These are phyloP conservation scores for Lactifluus pinguis DNA, from an alignment of 768 basidiomycete genomes.

Conservation along the genomic window DNA sequence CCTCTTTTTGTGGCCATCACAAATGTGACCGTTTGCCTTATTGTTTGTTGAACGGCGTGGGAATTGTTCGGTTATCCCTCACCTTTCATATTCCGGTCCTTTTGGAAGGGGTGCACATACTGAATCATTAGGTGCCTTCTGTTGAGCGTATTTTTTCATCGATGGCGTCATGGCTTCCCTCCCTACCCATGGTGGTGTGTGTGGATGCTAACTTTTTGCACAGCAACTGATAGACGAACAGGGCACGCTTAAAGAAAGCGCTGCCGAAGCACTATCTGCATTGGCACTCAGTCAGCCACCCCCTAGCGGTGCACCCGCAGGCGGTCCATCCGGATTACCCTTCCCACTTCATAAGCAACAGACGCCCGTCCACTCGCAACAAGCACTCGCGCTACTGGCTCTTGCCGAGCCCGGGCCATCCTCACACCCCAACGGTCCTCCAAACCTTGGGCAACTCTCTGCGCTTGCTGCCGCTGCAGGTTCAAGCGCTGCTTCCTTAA, in stretches of 20 bases:
- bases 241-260: constrained; percentile 24
- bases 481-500: not conserved
- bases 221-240: constrained; percentile 17
- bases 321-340: constrained; percentile 13
- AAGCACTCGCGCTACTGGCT: constrained; percentile 24
- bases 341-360: constrained; percentile 10
- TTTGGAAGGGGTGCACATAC: not conserved
- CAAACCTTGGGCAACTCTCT: constrained; percentile 51
- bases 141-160: not conserved
- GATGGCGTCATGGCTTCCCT: constrained; percentile 1
- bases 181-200: not conserved
- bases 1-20: not conserved
- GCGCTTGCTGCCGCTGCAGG: constrained; percentile 25
- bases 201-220: constrained; percentile 5
- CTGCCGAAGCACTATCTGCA: constrained; percentile 26
- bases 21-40: not conserved
- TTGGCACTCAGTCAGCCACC: constrained; percentile 18
- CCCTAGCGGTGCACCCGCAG: not conserved
- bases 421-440: constrained; percentile 60
- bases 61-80: not conserved
- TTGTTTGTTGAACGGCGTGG: constrained; percentile 13
- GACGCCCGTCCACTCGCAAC: constrained; percentile 5
- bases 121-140: not conserved
- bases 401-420: constrained; percentile 63
- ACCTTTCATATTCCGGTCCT: not conserved